Percentiles rank a stretch among this genome's conserved stretches.
Evolutionary conservation across 176 grass and related monocot species (phyloP).

Genomic region (Avena sativa): DNA sequence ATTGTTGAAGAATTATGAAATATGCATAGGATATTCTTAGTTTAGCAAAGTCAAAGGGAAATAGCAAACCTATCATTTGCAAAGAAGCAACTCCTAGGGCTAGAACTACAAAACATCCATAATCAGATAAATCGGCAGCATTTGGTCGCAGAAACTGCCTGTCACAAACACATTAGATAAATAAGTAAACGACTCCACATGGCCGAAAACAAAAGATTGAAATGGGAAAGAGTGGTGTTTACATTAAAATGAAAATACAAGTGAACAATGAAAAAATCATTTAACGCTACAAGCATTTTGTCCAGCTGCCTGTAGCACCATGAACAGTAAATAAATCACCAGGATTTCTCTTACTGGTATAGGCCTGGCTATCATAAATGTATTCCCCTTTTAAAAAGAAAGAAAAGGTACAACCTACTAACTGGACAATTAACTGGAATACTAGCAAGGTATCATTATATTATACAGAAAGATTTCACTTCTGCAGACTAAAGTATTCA

Average conservation of each 20-base stretch:
- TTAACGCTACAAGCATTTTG: background rate
- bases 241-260: conserved; percentile 1
- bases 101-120: conserved; percentile 95
- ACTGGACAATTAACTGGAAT: conserved; percentile 16
- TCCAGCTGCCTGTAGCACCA: background rate
- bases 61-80: conserved; percentile 81
- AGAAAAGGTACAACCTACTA: background rate
- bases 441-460: conserved; percentile 3
- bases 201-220: conserved; percentile 1
- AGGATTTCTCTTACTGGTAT: conserved; percentile 23
- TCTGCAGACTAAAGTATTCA: background rate
- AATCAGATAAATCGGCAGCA: conserved; percentile 96
- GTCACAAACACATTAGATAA: conserved; percentile 52
- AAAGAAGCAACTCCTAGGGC: conserved; percentile 83
- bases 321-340: background rate
- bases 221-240: background rate
- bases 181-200: conserved; percentile 15
- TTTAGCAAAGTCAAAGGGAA: conserved; percentile 30
- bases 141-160: conserved; percentile 82
- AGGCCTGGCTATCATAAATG: background rate
- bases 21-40: background rate
- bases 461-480: conserved; percentile 4
- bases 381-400: background rate
- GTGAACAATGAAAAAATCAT: conserved; percentile 15
- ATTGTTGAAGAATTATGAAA: conserved; percentile 36